Evolutionary conservation across 345 rosid species (phyloP), one percentile per base, ranked within the genome.

Genomic region (Schrenkiella parvula): DNA sequence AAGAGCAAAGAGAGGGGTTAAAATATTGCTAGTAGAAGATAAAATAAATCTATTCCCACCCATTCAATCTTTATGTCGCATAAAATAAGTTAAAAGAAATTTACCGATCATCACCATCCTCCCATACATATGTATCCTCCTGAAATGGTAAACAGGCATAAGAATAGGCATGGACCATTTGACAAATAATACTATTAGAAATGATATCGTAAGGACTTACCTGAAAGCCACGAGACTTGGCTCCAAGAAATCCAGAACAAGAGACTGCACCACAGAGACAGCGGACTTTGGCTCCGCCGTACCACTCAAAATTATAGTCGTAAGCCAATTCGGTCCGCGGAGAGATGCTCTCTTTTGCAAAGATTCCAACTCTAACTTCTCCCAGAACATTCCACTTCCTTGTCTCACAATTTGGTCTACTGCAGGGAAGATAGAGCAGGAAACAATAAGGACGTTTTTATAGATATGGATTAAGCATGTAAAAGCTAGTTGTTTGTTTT

Each of bases 181-280:
- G 15, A 8, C 7, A 12, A n/a, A 57, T 31, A 35, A 67, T 14
- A 23, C n/a, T 52, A 55, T 44, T 41, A 14, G 15, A 29, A 8
- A 42, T 72, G 39, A 23, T 53, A 44, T 4, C 3, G 28, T 52
- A 22, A 32, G 21, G 46, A 58, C 63, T 71, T 81, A 83, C 98
- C 98, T 86, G 97, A 81, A 95, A 91, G 79, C 99, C 95, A 71
- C 95, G 97, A 69, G 97, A 95, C 82, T 91, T 95, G 21, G 99
- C 99, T 80, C 97, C 97, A 65, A 95, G 92, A 80, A 91, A 95
- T 32, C 93, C 99, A 77, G 96, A 89, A 75, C 99, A 95, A 50
- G 76, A 77, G 64, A 75, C 70, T 46, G 97, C 93, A 76, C 99
- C 93, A 82, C 99, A 95, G 13, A 84, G 91, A 81, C 97, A 95